Percentiles rank a stretch among this genome's conserved stretches.
phyloP scores from a whole-genome alignment of 169 alveolate genomes.

The Cryptosporidium viatorum region DNA sequence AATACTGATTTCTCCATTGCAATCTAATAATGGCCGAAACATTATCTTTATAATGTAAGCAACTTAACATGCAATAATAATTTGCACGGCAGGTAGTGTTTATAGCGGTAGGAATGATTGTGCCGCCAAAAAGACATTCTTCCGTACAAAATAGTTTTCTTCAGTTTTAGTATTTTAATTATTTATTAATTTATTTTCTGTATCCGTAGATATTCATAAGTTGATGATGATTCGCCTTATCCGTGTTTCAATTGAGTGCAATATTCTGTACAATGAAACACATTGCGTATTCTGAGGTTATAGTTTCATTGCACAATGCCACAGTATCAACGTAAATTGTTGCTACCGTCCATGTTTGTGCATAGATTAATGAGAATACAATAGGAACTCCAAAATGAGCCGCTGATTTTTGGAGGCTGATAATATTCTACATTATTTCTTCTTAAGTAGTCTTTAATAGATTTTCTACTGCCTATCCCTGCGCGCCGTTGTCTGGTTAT shows the following conservation, averaged over 20 bases:
- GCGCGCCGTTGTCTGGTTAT: conserved; percentile 13
- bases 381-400: conserved; percentile 67
- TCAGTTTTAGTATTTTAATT: not conserved
- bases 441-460: not conserved
- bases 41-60: not conserved
- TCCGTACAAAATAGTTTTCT: conserved; percentile 1
- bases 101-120: conserved; percentile 26
- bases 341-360: conserved; percentile 68
- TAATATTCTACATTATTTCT: conserved; percentile 14
- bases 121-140: conserved; percentile 59
- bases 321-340: conserved; percentile 28
- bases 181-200: not conserved
- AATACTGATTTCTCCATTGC: conserved; percentile 45
- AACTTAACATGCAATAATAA: conserved; percentile 25
- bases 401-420: conserved; percentile 74
- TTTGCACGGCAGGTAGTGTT: conserved; percentile 71
- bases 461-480: not conserved
- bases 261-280: conserved; percentile 30
- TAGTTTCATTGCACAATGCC: conserved; percentile 62
- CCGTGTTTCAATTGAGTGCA: conserved; percentile 75
- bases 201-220: not conserved
- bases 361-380: conserved; percentile 25
- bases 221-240: conserved; percentile 67
- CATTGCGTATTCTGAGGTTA: conserved; percentile 38
- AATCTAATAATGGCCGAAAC: conserved; percentile 38